Base-by-base conservation (phyloP, 2,329 filamentous ascomycete genomes). In the Colletotrichum musae region DNA sequence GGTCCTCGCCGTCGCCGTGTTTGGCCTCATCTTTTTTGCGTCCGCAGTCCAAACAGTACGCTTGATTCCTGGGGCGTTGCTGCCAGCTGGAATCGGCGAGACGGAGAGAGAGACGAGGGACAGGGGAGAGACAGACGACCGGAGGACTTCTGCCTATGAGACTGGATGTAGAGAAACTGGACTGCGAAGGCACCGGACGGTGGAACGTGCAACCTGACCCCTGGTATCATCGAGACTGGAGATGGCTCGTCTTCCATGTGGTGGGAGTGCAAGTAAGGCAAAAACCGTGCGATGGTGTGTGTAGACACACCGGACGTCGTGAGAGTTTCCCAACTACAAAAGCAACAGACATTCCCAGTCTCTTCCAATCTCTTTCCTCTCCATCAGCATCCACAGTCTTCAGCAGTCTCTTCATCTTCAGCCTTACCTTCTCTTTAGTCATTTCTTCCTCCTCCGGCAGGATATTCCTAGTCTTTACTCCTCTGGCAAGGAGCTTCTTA, bases 361-460 rank as follows among this genome's bases (percentile, higher is more conserved):
- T n/a, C n/a, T n/a, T n/a, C n/a, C n/a, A n/a, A n/a, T n/a, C n/a
- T n/a, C n/a, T n/a, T n/a, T n/a, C n/a, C n/a, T n/a, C 28, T 52
- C 67, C 67, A 70, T 67, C 67, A 70, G 62, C 67, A 61, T 48
- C 62, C 57, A 52, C 51, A 69, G 39, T 58, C 62, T 60, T 52
- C 67, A 70, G 39, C 67, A 67, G 67, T 70, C 62, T 57, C 56
- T 70, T 57, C 62, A 67, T 57, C 56, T 70, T 61, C 67, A 67
- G 62, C 64, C 63, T 52, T 21, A 41, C 66, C 50, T 66, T 45
- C 66, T 57, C 57, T 67, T 61, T 32, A 41, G 50, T 59, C 56
- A 3, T 51, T 18, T 36, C 12, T 60, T n/a, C 63, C 63, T 65
- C 66, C 66, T 69, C 66, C 66, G 62, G 66, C 62, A 69, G 66